These are phyloP conservation scores for Megacollybia marginata DNA, from an alignment of 768 basidiomycete species.

Conservation along the genomic window DNA sequence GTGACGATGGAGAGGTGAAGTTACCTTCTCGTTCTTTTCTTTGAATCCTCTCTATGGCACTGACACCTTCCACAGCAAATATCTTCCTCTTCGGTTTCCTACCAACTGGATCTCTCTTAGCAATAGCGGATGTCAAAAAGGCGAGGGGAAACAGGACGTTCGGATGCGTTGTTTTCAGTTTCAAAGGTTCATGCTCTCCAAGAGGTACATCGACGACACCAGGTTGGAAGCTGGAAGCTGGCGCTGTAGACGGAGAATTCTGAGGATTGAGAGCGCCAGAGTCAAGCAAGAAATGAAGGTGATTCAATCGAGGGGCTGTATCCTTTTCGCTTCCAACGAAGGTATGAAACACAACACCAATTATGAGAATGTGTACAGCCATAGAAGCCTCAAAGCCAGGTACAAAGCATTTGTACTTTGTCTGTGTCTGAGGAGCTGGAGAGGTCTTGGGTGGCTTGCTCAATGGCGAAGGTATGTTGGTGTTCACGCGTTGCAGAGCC, in stretches of 20 bases:
- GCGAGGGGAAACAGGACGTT: conserved; percentile 55
- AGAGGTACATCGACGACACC: not conserved
- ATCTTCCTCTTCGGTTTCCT: conserved; percentile 66
- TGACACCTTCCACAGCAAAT: conserved; percentile 58
- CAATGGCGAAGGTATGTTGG: not conserved
- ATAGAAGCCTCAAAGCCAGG: conserved; percentile 28
- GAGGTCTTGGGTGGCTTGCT: not conserved
- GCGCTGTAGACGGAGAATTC: no score
- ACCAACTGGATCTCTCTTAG: conserved; percentile 69
- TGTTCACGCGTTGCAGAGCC: not conserved
- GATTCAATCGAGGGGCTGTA: conserved; percentile 43
- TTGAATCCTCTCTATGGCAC: conserved; percentile 17
- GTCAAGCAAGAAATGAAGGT: conserved; percentile 64
- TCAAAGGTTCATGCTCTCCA: conserved; percentile 15
- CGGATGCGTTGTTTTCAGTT: conserved; percentile 60
- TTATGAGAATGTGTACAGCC: conserved; percentile 53
- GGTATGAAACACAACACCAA: conserved; percentile 55
- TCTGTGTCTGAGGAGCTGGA: not conserved
- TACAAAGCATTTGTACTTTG: conserved; percentile 10
- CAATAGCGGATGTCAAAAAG: conserved; percentile 57
- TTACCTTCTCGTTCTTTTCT: conserved; percentile 17
- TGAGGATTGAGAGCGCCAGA: conserved; percentile 26
- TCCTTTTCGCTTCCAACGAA: conserved; percentile 44
- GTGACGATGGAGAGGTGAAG: not conserved
- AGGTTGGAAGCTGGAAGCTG: not conserved